Conservation (phyloP, 495 filamentous ascomycete genomes). For the Aspergillus affinis region DNA sequence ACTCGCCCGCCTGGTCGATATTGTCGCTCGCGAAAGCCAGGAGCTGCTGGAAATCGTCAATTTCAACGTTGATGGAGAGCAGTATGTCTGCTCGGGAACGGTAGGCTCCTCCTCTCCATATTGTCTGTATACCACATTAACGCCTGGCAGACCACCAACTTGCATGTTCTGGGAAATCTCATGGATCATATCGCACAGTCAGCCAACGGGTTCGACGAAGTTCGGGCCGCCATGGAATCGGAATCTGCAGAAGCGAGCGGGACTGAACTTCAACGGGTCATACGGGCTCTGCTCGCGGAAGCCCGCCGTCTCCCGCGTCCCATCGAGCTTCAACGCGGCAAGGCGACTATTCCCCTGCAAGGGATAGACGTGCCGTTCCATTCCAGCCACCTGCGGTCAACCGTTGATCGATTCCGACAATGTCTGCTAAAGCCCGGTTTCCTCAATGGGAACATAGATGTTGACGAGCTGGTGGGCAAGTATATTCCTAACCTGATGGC, state of each 20-base stretch:
- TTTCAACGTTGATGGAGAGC: slow-evolving; percentile 35
- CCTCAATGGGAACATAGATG: slow-evolving; percentile 27
- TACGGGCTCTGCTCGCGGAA: slow-evolving; percentile 2
- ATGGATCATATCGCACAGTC: slow-evolving; percentile 19
- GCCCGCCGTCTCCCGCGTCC: slow-evolving; percentile 14
- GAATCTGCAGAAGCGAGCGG: background rate
- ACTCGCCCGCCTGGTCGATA: slow-evolving; percentile 21
- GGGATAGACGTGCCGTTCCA: slow-evolving; percentile 49
- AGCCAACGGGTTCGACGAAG: slow-evolving; percentile 1
- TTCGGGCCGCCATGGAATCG: slow-evolving; percentile 4
- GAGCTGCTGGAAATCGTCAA: slow-evolving; percentile 44
- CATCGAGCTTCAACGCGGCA: slow-evolving; percentile 26
- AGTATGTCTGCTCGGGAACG: slow-evolving; percentile 46
- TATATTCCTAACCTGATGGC: slow-evolving; percentile 41
- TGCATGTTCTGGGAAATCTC: slow-evolving; percentile 20
- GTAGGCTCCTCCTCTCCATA: slow-evolving; percentile 15
- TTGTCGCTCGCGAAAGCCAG: slow-evolving; percentile 21
- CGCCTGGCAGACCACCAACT: slow-evolving; percentile 14
- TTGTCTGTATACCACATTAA: background rate
- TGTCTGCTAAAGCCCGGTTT: slow-evolving; percentile 31
- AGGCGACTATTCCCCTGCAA: slow-evolving; percentile 37
- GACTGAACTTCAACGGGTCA: slow-evolving; percentile 7
- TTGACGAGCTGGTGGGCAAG: slow-evolving; percentile 18
- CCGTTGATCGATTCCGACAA: slow-evolving; percentile 28
- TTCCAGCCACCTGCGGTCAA: slow-evolving; percentile 30